Conservation (phyloP, 495 filamentous ascomycete species). For the Penicillium mononematosum region DNA sequence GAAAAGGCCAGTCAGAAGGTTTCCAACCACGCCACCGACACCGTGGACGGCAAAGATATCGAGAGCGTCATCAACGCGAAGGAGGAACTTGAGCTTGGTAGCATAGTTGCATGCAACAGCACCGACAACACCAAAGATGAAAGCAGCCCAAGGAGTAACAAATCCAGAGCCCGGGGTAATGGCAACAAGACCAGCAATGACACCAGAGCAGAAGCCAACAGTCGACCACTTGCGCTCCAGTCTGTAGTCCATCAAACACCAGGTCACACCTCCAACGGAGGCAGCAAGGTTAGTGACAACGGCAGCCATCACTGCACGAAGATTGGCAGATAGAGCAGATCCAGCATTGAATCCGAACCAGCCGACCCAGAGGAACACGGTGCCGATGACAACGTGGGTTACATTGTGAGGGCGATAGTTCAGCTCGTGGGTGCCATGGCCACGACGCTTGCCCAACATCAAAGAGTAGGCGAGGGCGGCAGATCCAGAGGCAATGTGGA, state of each 20-base stretch:
- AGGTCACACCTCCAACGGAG: constrained; percentile 81
- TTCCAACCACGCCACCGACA: constrained; percentile 85
- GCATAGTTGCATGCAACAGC: constrained; percentile 89
- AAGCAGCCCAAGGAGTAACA: constrained; percentile 90
- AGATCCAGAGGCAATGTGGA: constrained; percentile 89
- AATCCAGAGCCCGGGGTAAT: constrained; percentile 91
- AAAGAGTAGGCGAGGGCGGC: constrained; percentile 86
- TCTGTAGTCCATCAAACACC: constrained; percentile 92
- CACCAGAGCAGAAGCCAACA: constrained; percentile 94
- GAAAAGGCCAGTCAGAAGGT: constrained; percentile 87
- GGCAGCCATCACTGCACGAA: constrained; percentile 66
- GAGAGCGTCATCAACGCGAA: constrained; percentile 83
- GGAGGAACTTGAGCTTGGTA: constrained; percentile 91
- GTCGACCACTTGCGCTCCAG: constrained; percentile 96
- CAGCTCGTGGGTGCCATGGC: constrained; percentile 81
- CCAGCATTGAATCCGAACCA: constrained; percentile 99
- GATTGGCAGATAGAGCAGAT: constrained; percentile 82
- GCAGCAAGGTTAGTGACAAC: constrained; percentile 58
- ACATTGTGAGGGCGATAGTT: constrained; percentile 99
- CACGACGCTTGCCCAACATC: constrained; percentile 79
- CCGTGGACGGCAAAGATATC: constrained; percentile 95
- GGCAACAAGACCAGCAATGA: constrained; percentile 86
- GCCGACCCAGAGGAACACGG: constrained; percentile 97
- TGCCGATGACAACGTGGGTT: constrained; percentile 93
- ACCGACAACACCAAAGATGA: constrained; percentile 83